These are phyloP conservation scores for Lactarius tabidus DNA, from an alignment of 768 basidiomycete genomes.

Conservation along the genomic window DNA sequence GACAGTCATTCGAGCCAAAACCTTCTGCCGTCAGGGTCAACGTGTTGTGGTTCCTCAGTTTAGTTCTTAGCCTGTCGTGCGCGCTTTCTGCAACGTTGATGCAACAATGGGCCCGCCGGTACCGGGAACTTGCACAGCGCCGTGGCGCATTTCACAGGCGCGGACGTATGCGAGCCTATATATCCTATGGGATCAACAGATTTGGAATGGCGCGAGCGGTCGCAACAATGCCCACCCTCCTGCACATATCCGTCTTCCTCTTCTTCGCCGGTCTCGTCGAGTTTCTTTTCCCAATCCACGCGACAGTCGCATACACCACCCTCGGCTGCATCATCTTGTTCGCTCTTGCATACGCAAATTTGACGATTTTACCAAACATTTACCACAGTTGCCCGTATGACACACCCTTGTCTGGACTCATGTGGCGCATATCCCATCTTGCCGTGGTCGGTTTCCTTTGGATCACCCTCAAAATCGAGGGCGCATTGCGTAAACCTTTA, in stretches of 20 bases:
- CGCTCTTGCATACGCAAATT: background rate
- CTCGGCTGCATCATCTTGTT: background rate
- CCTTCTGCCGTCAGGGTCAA: constrained; percentile 7
- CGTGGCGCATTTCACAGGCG: background rate
- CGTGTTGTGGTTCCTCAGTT: constrained; percentile 19
- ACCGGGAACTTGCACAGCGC: background rate
- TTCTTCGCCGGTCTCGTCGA: constrained; percentile 18
- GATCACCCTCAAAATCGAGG: background rate
- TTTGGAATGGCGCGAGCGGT: background rate
- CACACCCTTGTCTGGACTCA: constrained; percentile 10
- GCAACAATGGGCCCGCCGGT: constrained; percentile 6
- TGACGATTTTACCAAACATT: constrained; percentile 6
- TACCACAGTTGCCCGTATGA: constrained; percentile 1
- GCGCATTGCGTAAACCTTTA: background rate
- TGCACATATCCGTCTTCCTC: constrained; percentile 12
- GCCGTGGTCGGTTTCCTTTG: background rate
- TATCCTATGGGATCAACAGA: background rate
- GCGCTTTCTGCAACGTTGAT: constrained; percentile 15
- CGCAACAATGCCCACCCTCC: background rate
- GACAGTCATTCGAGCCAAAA: background rate
- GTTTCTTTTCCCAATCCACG: constrained; percentile 4
- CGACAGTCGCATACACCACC: background rate
- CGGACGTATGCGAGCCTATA: background rate
- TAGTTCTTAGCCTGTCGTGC: constrained; percentile 5
- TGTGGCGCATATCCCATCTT: background rate